Base-by-base conservation (phyloP, 1,284 basidiomycete genomes). In the Rhodotorula sp. region DNA sequence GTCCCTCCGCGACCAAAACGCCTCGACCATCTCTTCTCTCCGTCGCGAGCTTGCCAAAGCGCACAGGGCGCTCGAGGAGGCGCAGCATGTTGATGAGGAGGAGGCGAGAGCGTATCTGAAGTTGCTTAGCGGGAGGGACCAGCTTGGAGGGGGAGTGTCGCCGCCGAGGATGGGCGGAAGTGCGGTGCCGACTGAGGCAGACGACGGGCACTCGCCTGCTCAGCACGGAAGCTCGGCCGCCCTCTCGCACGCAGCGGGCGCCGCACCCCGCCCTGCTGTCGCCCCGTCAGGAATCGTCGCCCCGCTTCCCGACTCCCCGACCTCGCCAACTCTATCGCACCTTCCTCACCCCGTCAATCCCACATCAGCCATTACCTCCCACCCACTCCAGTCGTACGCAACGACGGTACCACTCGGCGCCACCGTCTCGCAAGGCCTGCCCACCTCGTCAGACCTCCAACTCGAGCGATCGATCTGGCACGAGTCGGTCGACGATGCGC, bases 21-120 rank as follows among this genome's bases (percentile, higher is more conserved):
- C 62, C 5, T 11, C 57, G 1, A 48, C 55, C 20, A 64, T 70
- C 61, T 36, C 61, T 1, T 0, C 15, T 10, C 49, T 70, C 4
- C 60, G 68, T 24, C 48, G 47, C 17, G 36, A 56, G 27, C 48
- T 70, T 5, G 48, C 44, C 2, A 29, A 15, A 0, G 29, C 34
- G 2, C 30, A 30, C 1, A 22, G 17, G 1, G 39, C 55, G 22
- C 61, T 70, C 10, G 61, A 66, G 20, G 64, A 65, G 6, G 68
- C 68, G 8, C 30, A 29, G 3, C 30, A 53, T 24, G 58, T 70
- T 24, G 55, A 55, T 20, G 57, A 63, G 15, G 57, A 62, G 8
- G 68, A 70, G 20, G 68, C 64, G 2, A 29, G 51, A 10, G 29
- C 53, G 22, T 70, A 66, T 48, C 36, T 70, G 11, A 20, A 47